Conservation (phyloP, 441 rosid genomes). For the Gossypium gossypioides region DNA sequence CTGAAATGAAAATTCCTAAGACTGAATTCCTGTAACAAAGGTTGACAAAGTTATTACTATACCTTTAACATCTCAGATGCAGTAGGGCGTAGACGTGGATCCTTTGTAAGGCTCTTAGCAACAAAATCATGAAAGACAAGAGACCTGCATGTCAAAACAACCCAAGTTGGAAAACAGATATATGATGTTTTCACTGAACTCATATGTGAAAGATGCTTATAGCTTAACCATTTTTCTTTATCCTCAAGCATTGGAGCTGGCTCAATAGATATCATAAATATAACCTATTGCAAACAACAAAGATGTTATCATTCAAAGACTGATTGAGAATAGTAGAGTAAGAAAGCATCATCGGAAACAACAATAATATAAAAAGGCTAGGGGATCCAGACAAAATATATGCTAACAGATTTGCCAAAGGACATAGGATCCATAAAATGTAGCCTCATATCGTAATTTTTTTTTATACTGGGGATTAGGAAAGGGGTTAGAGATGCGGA, state of each 20-base stretch:
- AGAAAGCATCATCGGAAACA: not conserved
- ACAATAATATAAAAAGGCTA: not conserved
- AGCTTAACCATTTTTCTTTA: constrained; percentile 85
- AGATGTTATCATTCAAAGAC: constrained; percentile 13
- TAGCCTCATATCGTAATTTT: not conserved
- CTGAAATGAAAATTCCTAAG: not conserved
- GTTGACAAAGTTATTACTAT: constrained; percentile 7
- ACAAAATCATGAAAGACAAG: constrained; percentile 98
- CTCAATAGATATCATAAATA: constrained; percentile 93
- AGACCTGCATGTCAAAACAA: constrained; percentile 50
- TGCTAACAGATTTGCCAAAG: not conserved
- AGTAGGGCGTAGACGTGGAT: constrained; percentile 90
- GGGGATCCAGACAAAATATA: not conserved
- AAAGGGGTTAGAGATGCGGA: too few relatives aligned
- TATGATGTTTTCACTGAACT: not conserved
- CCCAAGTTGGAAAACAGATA: constrained; percentile 5
- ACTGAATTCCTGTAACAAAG: not conserved
- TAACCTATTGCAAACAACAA: constrained; percentile 50
- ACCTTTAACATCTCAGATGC: constrained; percentile 98
- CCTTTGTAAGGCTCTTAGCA: constrained; percentile 95
- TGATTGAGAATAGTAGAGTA: not conserved
- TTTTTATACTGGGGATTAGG: too few relatives aligned
- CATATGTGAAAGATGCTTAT: not conserved
- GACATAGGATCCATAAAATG: not conserved
- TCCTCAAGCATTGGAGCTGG: constrained; percentile 99